Conservation (phyloP, 2,329 filamentous ascomycete species). For the Macroventuria anomochaeta region DNA sequence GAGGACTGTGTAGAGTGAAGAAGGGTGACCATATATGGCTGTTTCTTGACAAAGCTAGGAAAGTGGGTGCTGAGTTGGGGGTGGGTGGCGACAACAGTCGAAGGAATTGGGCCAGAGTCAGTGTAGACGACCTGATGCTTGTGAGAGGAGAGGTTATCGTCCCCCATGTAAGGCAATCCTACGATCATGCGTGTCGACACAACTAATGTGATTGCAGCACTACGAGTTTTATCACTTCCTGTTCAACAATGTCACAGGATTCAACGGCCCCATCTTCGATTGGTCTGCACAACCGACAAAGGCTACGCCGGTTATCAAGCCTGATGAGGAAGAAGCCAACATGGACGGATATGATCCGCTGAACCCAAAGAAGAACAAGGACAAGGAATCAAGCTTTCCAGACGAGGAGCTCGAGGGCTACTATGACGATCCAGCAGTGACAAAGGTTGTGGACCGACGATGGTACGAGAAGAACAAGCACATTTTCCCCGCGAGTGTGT, state of each 20-base stretch:
- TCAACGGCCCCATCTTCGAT: constrained; percentile 79
- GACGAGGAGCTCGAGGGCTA: constrained; percentile 70
- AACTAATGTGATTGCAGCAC: constrained; percentile 65
- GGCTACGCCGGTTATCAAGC: constrained; percentile 43
- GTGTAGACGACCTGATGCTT: constrained; percentile 93
- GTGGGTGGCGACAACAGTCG: constrained; percentile 71
- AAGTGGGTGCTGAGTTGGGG: constrained; percentile 83
- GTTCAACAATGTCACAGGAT: constrained; percentile 80
- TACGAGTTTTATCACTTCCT: constrained; percentile 98
- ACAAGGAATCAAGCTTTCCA: constrained; percentile 51
- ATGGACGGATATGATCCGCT: constrained; percentile 50
- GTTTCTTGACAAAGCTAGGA: constrained; percentile 88
- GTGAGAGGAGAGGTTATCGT: constrained; percentile 90
- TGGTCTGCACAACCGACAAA: constrained; percentile 65
- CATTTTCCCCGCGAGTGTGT: constrained; percentile 94
- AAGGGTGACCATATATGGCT: constrained; percentile 95
- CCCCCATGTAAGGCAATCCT: constrained; percentile 71
- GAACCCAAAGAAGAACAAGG: constrained; percentile 46
- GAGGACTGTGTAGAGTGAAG: constrained; percentile 82
- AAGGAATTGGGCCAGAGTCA: constrained; percentile 89
- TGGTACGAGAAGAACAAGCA: constrained; percentile 99
- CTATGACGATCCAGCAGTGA: constrained; percentile 77
- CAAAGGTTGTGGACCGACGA: constrained; percentile 92
- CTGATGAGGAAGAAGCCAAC: constrained; percentile 28
- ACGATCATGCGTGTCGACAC: neutral